These are phyloP conservation scores for Chrysophaeum taylorii DNA, from an alignment of 352 stramenopile genomes.

Conservation along the genomic window DNA sequence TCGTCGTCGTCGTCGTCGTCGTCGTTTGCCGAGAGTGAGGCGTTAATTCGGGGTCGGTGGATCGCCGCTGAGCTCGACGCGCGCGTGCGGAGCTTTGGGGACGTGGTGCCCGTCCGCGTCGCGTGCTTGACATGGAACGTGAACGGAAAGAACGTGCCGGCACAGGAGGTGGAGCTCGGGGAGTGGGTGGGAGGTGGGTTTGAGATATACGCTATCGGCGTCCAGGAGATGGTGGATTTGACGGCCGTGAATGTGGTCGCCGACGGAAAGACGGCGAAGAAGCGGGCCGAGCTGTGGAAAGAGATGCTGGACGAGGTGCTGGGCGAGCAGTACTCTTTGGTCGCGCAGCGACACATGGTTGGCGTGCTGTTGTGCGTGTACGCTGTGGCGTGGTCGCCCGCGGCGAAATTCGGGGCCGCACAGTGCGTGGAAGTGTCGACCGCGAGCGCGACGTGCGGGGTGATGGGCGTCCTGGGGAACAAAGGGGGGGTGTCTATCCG, in stretches of 20 bases:
- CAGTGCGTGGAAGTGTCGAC: neutral
- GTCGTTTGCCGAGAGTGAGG: neutral
- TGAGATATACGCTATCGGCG: slow-evolving; percentile 72
- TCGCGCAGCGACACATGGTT: slow-evolving; percentile 85
- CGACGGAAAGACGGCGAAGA: slow-evolving; percentile 83
- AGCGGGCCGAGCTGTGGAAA: slow-evolving; percentile 64
- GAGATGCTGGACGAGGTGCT: slow-evolving; percentile 77
- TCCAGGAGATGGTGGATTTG: slow-evolving; percentile 99
- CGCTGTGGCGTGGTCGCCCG: slow-evolving; percentile 49
- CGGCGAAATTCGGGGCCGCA: slow-evolving; percentile 19
- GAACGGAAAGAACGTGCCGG: slow-evolving; percentile 91
- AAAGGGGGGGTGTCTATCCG: slow-evolving; percentile 92
- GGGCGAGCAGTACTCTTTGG: slow-evolving; percentile 40
- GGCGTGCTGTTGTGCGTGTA: slow-evolving; percentile 93
- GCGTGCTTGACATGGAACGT: slow-evolving; percentile 97
- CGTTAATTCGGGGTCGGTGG: neutral
- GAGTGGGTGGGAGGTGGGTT: slow-evolving; percentile 36
- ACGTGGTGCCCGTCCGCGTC: slow-evolving; percentile 25
- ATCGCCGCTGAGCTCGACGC: neutral
- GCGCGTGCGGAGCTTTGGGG: neutral
- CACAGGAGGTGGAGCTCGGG: slow-evolving; percentile 43
- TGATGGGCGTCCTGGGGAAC: slow-evolving; percentile 98
- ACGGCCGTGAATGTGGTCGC: slow-evolving; percentile 98
- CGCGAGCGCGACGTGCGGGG: slow-evolving; percentile 76
- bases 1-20: neutral